Evolutionary conservation across 2,329 filamentous ascomycete species (phyloP).

Genomic region (Fusarium sp.): DNA sequence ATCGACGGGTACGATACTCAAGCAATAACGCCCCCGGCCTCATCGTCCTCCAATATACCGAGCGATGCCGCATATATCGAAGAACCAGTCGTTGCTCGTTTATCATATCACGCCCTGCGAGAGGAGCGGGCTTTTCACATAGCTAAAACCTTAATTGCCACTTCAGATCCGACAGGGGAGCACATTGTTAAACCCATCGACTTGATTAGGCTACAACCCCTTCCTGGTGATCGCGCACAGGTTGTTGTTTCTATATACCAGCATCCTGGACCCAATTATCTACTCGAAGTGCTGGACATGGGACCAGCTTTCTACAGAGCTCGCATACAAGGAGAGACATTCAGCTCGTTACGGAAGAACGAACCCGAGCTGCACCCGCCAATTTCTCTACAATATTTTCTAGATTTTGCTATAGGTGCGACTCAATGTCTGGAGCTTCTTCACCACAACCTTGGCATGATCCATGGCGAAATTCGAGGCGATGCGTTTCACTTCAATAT

Average conservation of each 20-base stretch:
- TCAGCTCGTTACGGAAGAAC: constrained; percentile 56
- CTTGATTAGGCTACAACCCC: constrained; percentile 75
- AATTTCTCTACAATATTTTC: constrained; percentile 78
- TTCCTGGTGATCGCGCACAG: constrained; percentile 74
- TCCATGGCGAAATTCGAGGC: constrained; percentile 90
- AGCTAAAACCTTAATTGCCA: constrained; percentile 75
- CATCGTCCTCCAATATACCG: constrained; percentile 48
- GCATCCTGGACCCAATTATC: constrained; percentile 77
- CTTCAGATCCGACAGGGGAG: constrained; percentile 75
- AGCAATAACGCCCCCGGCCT: constrained; percentile 50
- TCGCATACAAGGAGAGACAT: constrained; percentile 62
- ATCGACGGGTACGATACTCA: constrained; percentile 51
- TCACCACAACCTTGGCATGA: constrained; percentile 87
- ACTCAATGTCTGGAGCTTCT: constrained; percentile 87
- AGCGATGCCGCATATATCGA: constrained; percentile 66
- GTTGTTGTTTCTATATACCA: constrained; percentile 86
- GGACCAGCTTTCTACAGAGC: constrained; percentile 78
- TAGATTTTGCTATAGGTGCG: constrained; percentile 92
- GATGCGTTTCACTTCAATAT: constrained; percentile 90
- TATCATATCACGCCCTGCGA: constrained; percentile 84
- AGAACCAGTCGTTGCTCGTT: constrained; percentile 78
- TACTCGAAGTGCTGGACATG: constrained; percentile 77
- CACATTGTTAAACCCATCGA: constrained; percentile 87
- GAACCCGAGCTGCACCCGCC: constrained; percentile 64
- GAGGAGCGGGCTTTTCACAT: constrained; percentile 91